Percentiles rank a stretch among this genome's conserved stretches.
These are phyloP conservation scores for Solanum virginianum DNA, from an alignment of 257 asterid species.

Conservation along the genomic window DNA sequence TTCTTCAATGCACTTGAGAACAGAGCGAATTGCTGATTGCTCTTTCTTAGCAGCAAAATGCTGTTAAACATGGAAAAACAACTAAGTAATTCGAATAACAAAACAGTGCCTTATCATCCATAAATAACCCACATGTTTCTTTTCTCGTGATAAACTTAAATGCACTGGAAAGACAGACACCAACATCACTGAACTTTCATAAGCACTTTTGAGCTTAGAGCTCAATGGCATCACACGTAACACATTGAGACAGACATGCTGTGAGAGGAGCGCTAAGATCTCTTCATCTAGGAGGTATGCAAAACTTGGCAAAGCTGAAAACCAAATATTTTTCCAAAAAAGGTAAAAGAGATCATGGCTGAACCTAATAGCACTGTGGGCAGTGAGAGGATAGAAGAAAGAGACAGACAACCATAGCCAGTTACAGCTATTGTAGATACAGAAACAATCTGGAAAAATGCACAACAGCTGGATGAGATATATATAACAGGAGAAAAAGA, in stretches of 20 bases:
- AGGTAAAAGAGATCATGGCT: background rate
- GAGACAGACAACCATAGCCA: background rate
- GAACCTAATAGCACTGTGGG: background rate
- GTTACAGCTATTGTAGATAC: background rate
- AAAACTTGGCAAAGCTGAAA: background rate
- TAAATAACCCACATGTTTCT: background rate
- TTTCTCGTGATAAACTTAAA: background rate
- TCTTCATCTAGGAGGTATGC: background rate
- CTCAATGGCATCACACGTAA: background rate
- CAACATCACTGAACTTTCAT: background rate
- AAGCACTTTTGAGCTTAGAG: background rate
- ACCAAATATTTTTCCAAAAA: background rate
- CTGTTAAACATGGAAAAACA: constrained; percentile 22
- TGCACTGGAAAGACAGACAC: background rate
- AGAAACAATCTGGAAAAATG: background rate
- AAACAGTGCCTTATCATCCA: background rate
- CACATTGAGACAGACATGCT: background rate
- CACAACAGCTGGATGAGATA: background rate
- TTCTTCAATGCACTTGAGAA: constrained; percentile 87
- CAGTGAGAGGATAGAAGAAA: background rate
- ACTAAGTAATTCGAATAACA: background rate
- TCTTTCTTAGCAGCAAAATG: constrained; percentile 94
- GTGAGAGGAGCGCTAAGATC: background rate
- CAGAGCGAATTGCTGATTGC: constrained; percentile 93
- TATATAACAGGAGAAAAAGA: background rate